Base-by-base conservation (phyloP, 2,329 filamentous ascomycete genomes). In the Dissoconium aciculare region DNA sequence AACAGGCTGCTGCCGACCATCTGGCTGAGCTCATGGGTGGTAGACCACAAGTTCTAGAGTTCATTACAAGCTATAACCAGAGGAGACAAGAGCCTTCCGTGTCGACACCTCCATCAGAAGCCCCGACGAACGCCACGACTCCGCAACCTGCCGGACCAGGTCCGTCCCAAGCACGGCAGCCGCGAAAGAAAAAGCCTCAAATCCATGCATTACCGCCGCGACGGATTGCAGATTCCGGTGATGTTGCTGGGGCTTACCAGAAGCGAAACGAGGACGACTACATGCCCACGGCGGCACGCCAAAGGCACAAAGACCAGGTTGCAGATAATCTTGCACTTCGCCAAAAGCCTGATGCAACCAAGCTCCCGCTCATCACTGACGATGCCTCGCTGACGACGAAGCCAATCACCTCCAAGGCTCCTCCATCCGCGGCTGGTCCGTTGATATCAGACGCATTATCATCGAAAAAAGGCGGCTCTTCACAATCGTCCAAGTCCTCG, bases 11-110 rank as follows among this genome's bases (percentile, higher is more conserved):
- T 10, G 83, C 74, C 30, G 75, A 84, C 25, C 83, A 95, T 55
- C 77, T 98, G 38, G 78, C 75, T 53, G 83, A 89, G 49, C 63
- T 98, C 31, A 69, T 98, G 0, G 89, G 87, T 29, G 83, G 92
- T 53, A 84, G 80, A 5, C 71, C 84, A 2, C 74, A 78, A 44
- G 68, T 71, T 2, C 55, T 80, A 30, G 74, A 80, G 43, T 81
- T 81, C 49, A 79, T 81, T 37, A 64, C 74, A 13, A 69, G 68
- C 8, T 81, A 79, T 57, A 95, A 93, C 51, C 69, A 75, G 3
- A 71, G 69, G 33, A 60, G 70, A 37, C 55, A 52, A 31, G 50
- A 54, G 16, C 55, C 49, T 16, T 44, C 49, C 8, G 26, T 43
- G n/a, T 27, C 37, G 9, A 28, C 33, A 24, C 15, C 31, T 26